phyloP scores from a whole-genome alignment of 345 rosid species.

The Raphanus raphanistrum region DNA sequence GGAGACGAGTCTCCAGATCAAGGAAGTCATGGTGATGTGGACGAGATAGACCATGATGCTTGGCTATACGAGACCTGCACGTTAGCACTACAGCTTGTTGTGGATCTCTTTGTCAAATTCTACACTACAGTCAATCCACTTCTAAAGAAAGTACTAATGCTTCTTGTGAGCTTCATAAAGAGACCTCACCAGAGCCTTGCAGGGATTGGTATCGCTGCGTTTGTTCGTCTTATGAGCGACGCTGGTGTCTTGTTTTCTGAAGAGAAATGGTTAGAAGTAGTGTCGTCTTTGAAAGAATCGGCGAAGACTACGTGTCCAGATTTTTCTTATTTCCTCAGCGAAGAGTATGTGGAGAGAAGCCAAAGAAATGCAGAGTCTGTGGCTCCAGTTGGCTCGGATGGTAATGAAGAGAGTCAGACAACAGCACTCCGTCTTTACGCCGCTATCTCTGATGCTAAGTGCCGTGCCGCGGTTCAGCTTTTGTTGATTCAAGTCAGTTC shows the following conservation, averaged over 20 bases:
- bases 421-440: conserved; percentile 48
- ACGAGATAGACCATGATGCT: conserved; percentile 92
- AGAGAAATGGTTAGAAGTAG: conserved; percentile 95
- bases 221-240: conserved; percentile 96
- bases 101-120: conserved; percentile 96
- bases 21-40: conserved; percentile 55
- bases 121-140: conserved; percentile 93
- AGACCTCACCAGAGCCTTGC: conserved; percentile 99
- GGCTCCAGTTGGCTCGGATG: conserved; percentile 43
- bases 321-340: conserved; percentile 61
- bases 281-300: conserved; percentile 79
- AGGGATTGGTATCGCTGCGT: conserved; percentile 96
- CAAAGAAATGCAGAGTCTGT: conserved; percentile 45
- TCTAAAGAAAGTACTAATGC: conserved; percentile 70
- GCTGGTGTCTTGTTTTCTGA: conserved; percentile 86
- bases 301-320: conserved; percentile 85
- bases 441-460: conserved; percentile 79
- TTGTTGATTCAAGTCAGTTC: conserved; percentile 79
- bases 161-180: conserved; percentile 84
- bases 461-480: conserved; percentile 98
- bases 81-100: conserved; percentile 94
- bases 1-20: conserved; percentile 58
- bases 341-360: conserved; percentile 45
- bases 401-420: conserved; percentile 51
- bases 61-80: conserved; percentile 99